Base-by-base conservation (phyloP, 768 basidiomycete genomes). In the Lentinula sp. region DNA sequence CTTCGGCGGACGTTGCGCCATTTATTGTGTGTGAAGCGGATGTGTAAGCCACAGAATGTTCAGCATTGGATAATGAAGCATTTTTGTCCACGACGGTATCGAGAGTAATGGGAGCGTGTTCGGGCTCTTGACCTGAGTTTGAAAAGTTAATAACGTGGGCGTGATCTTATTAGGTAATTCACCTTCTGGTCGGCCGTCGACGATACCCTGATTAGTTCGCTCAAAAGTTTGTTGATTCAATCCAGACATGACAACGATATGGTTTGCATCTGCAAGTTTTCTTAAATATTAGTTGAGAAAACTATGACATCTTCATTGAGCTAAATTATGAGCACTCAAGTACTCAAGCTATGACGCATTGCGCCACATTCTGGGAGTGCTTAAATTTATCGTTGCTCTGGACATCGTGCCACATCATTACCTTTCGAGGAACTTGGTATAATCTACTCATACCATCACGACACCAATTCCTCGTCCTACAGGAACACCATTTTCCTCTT, bases 391-490 rank as follows among this genome's bases (percentile, higher is more conserved):
- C 66, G 60, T 68, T 63, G 63, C 64, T 61, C 64, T 63, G 51
- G 49, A 45, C 50, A 12, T 23, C 23, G 23, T 23, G 23, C 23
- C 23, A 23, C 23, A 23, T 23, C 23, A 23, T 23, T 23, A 23
- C 23, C 23, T 23, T 23, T 23, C 23, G 23, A 23, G 23, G 1
- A 23, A 4, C 59, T 33, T 32, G 45, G 60, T 33, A 60, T 23
- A 23, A 28, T 58, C 20, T 63, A 62, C 51, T 75, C 77, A 97
- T 37, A 98, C 80, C 96, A 98, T 98, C 42, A 98, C 95, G 16
- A 98, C 86, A 3, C 93, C 95, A 56, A 98, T 81, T 4, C 93
- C 95, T 69, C 77, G 82, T 48, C 92, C 92, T n/a, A 85, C 78
- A n/a, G 79, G 71, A 13, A 78, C 73, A 39, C 69, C 81, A 1